A percentile compares a stretch with the other conserved stretches of the same genome.
Evolutionary conservation across 2,329 filamentous ascomycete species (phyloP).

Genomic region (Arthrobotrys iridis): DNA sequence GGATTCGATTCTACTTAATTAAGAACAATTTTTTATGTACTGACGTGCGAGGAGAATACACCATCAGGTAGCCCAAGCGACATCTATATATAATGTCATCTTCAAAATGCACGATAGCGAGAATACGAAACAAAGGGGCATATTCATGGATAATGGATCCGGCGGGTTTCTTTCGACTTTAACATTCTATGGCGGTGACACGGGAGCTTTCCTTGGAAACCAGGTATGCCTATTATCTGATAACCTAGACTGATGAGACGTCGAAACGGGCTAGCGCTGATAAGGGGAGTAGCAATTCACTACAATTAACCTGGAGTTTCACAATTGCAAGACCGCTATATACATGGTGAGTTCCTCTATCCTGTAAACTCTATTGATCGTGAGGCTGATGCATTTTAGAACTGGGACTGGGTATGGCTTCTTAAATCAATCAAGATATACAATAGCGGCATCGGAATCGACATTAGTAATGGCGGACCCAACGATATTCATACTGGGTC

Average conservation of each 20-base stretch:
- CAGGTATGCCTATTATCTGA: too few relatives aligned
- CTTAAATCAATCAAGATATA: constrained; percentile 77
- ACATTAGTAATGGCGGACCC: constrained; percentile 75
- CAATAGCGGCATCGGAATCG: constrained; percentile 76
- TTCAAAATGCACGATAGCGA: constrained; percentile 62
- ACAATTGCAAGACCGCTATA: constrained; percentile 81
- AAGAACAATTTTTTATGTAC: constrained; percentile 70
- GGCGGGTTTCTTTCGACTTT: constrained; percentile 86
- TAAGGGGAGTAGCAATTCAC: constrained; percentile 96
- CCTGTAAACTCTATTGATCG: too few relatives aligned
- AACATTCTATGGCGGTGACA: constrained; percentile 81
- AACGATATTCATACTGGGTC: constrained; percentile 83
- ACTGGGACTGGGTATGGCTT: constrained; percentile 93
- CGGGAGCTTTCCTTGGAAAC: constrained; percentile 64
- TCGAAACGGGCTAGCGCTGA: too few relatives aligned
- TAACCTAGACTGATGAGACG: too few relatives aligned
- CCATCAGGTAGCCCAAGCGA: constrained; percentile 75
- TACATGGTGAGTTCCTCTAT: constrained; percentile 66
- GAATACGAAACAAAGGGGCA: constrained; percentile 64
- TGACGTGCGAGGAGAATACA: constrained; percentile 66
- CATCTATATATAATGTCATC: constrained; percentile 69
- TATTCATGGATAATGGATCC: constrained; percentile 72
- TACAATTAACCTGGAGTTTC: constrained; percentile 82
- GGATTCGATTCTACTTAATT: constrained; percentile 77
- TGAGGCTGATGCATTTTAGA: constrained; percentile 62